A percentile compares a stretch with the other conserved stretches of the same genome.
These are phyloP conservation scores for Phlebiopsis gigantea DNA, from an alignment of 768 basidiomycete species.

Conservation along the genomic window DNA sequence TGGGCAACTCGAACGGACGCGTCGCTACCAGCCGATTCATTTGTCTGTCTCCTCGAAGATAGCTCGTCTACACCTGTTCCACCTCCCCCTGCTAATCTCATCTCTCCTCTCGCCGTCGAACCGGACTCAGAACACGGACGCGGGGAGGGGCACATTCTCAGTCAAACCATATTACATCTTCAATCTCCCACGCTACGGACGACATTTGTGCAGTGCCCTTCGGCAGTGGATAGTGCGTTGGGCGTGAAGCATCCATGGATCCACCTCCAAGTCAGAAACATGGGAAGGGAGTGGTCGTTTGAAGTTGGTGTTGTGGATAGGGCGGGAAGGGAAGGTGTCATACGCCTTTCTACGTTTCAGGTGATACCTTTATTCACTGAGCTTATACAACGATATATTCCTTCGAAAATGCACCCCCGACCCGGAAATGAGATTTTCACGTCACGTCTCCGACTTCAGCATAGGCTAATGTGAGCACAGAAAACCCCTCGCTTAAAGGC, in stretches of 20 bases:
- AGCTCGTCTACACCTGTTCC: slow-evolving; percentile 43
- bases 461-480: slow-evolving; percentile 30
- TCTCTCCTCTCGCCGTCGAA: slow-evolving; percentile 33
- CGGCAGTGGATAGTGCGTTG: slow-evolving; percentile 30
- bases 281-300: slow-evolving; percentile 67
- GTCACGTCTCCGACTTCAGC: slow-evolving; percentile 5
- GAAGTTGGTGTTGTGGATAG: slow-evolving; percentile 73
- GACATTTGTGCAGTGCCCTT: slow-evolving; percentile 66
- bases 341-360: slow-evolving; percentile 80
- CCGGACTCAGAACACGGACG: not conserved
- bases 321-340: slow-evolving; percentile 47
- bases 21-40: slow-evolving; percentile 54
- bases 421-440: no score
- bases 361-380: slow-evolving; percentile 30
- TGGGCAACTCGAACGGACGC: slow-evolving; percentile 47
- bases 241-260: slow-evolving; percentile 70
- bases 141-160: slow-evolving; percentile 32
- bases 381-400: slow-evolving; percentile 11
- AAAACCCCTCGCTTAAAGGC: slow-evolving; percentile 48
- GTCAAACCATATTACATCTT: slow-evolving; percentile 71
- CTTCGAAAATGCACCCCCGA: not conserved
- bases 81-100: slow-evolving; percentile 37
- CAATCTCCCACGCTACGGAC: slow-evolving; percentile 69
- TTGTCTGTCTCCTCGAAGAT: slow-evolving; percentile 61
- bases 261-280: slow-evolving; percentile 66